Conservation (phyloP, 2,329 filamentous ascomycete genomes). For the Clonostachys sp. region DNA sequence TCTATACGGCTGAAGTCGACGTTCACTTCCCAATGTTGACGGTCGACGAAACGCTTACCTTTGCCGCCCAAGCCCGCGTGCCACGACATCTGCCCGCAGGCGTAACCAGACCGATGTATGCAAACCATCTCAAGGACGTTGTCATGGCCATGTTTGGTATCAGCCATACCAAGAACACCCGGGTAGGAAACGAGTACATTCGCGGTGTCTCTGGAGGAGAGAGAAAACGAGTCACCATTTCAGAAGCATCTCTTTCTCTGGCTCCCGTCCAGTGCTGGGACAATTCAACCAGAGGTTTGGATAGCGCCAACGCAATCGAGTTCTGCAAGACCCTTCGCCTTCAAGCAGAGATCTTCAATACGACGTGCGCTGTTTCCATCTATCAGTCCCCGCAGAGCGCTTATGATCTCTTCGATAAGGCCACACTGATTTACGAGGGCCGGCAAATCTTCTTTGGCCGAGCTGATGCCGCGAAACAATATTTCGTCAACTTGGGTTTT, state of each 20-base stretch:
- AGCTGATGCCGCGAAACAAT: conserved; percentile 53
- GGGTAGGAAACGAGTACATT: conserved; percentile 48
- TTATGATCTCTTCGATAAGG: conserved; percentile 54
- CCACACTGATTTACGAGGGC: conserved; percentile 60
- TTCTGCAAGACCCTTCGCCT: conserved; percentile 48
- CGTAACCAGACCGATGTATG: conserved; percentile 30
- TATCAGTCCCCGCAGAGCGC: conserved; percentile 52
- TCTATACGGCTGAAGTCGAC: conserved; percentile 63
- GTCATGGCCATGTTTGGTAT: conserved; percentile 51
- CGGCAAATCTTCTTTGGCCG: conserved; percentile 60
- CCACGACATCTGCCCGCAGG: conserved; percentile 41
- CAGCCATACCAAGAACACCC: conserved; percentile 46
- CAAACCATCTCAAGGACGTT: conserved; percentile 45
- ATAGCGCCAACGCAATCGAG: conserved; percentile 47
- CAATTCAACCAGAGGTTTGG: conserved; percentile 46
- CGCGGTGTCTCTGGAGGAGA: conserved; percentile 49
- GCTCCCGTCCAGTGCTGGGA: conserved; percentile 22
- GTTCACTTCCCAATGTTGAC: conserved; percentile 55
- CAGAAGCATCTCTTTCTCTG: conserved; percentile 16
- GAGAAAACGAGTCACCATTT: conserved; percentile 26
- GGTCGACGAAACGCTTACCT: conserved; percentile 56
- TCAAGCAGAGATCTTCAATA: conserved; percentile 38
- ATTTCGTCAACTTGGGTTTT: conserved; percentile 65
- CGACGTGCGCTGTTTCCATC: conserved; percentile 43
- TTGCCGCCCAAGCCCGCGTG: conserved; percentile 51